A percentile compares a stretch with the other conserved stretches of the same genome.
phyloP scores from a whole-genome alignment of 257 asterid genomes.

The Galeopsis tetrahit region DNA sequence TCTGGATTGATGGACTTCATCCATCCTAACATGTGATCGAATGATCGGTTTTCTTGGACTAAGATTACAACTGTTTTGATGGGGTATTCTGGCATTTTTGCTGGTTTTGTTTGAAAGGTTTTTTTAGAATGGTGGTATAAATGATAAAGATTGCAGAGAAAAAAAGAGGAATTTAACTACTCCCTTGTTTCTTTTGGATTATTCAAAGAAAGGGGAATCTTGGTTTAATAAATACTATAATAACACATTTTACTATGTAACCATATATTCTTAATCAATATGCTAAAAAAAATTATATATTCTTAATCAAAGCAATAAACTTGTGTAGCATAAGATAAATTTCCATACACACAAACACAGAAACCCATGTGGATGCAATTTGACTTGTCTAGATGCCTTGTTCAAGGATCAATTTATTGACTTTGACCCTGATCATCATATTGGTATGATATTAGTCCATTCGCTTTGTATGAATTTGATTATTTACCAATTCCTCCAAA shows the following conservation, averaged over 20 bases:
- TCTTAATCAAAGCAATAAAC: neutral
- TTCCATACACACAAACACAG: no score
- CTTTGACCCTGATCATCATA: neutral
- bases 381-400: neutral
- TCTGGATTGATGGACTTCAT: slow-evolving; percentile 73
- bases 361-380: no score
- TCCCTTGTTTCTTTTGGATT: slow-evolving; percentile 32
- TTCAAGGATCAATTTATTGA: neutral
- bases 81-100: slow-evolving; percentile 51
- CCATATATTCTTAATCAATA: no score
- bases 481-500: neutral
- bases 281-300: no score
- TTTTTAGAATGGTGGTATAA: neutral
- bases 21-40: slow-evolving; percentile 86
- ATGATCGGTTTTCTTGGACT: slow-evolving; percentile 84
- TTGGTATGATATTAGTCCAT: neutral
- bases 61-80: slow-evolving; percentile 73
- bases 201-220: slow-evolving; percentile 37
- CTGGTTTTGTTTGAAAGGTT: slow-evolving; percentile 6
- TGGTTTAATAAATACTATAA: slow-evolving; percentile 1
- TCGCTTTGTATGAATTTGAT: neutral
- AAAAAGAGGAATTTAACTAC: slow-evolving; percentile 15
- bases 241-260: neutral
- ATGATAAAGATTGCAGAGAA: neutral
- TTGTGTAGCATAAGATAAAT: neutral